A percentile compares a stretch with the other conserved stretches of the same genome.
These are phyloP conservation scores for Elsinoe australis DNA, from an alignment of 2,329 filamentous ascomycete genomes.

Conservation along the genomic window DNA sequence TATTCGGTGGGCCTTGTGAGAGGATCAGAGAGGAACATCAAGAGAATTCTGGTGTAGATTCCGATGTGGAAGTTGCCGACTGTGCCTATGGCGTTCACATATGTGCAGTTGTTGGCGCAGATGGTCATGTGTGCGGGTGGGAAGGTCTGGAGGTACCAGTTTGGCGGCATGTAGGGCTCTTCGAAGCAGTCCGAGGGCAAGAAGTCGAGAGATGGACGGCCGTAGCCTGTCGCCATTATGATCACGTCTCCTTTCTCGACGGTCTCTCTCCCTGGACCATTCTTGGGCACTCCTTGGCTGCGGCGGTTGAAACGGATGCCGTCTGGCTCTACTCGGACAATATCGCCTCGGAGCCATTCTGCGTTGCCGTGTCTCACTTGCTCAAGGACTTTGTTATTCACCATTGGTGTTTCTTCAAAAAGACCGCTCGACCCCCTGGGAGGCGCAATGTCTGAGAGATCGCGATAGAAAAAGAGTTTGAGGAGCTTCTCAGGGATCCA, in stretches of 20 bases:
- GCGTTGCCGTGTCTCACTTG: slow-evolving; percentile 64
- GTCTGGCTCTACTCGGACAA: slow-evolving; percentile 56
- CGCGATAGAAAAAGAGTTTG: slow-evolving; percentile 73
- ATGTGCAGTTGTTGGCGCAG: slow-evolving; percentile 77
- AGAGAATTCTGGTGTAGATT: slow-evolving; percentile 75
- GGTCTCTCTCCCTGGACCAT: slow-evolving; percentile 62
- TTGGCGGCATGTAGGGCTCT: slow-evolving; percentile 67
- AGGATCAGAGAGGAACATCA: slow-evolving; percentile 80
- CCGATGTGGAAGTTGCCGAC: slow-evolving; percentile 86
- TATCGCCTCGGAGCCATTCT: slow-evolving; percentile 75
- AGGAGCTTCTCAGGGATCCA: slow-evolving; percentile 72
- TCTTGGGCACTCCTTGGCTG: slow-evolving; percentile 62
- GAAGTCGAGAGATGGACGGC: slow-evolving; percentile 65
- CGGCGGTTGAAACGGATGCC: slow-evolving; percentile 67
- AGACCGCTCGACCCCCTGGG: slow-evolving; percentile 45
- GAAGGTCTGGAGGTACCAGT: slow-evolving; percentile 85
- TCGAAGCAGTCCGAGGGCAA: slow-evolving; percentile 65
- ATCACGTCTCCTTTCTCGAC: slow-evolving; percentile 65
- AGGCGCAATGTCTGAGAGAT: slow-evolving; percentile 66
- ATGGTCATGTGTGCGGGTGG: slow-evolving; percentile 65
- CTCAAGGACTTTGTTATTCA: slow-evolving; percentile 72
- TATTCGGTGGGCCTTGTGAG: slow-evolving; percentile 61
- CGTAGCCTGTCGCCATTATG: slow-evolving; percentile 76
- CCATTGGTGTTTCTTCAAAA: slow-evolving; percentile 82
- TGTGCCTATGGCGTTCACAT: slow-evolving; percentile 69